phyloP scores from a whole-genome alignment of 2,329 filamentous ascomycete species.

The Paraconiothyrium brasiliense region DNA sequence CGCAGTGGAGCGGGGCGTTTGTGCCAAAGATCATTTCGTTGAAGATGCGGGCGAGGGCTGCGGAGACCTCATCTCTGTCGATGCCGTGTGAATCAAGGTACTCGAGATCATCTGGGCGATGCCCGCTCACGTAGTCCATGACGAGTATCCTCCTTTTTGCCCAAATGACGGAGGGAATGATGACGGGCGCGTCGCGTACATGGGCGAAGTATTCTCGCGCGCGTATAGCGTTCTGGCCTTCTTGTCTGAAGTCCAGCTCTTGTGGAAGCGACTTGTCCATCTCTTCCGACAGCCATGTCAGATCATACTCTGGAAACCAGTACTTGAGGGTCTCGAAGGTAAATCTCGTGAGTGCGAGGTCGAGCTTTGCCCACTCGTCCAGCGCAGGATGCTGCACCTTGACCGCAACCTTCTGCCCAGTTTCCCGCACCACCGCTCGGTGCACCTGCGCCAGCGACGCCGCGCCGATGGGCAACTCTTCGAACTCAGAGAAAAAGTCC shows the following conservation, averaged over 20 bases:
- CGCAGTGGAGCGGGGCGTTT: constrained; percentile 89
- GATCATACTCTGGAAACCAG: constrained; percentile 97
- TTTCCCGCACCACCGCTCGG: constrained; percentile 81
- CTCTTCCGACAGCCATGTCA: constrained; percentile 93
- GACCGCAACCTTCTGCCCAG: constrained; percentile 87
- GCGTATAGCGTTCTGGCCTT: constrained; percentile 83
- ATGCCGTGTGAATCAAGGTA: constrained; percentile 88
- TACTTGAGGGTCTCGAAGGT: constrained; percentile 89
- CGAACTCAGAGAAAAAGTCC: constrained; percentile 88
- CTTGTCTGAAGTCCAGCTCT: constrained; percentile 87
- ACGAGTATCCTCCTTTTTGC: constrained; percentile 88
- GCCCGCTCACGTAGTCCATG: constrained; percentile 91
- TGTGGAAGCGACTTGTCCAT: constrained; percentile 91
- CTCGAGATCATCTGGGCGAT: constrained; percentile 85
- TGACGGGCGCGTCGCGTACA: constrained; percentile 77
- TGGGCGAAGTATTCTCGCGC: constrained; percentile 83
- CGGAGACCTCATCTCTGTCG: constrained; percentile 93
- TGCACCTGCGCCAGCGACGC: constrained; percentile 96
- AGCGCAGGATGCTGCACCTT: constrained; percentile 94
- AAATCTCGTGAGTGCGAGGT: constrained; percentile 85
- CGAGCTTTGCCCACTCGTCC: constrained; percentile 88
- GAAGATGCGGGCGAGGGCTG: constrained; percentile 89
- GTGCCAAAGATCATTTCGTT: constrained; percentile 99
- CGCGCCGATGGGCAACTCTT: constrained; percentile 82
- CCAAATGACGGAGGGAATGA: constrained; percentile 92